Evolutionary conservation across 768 basidiomycete genomes (phyloP), one percentile per base, ranked within the genome.

Genomic region (Russula foetens): DNA sequence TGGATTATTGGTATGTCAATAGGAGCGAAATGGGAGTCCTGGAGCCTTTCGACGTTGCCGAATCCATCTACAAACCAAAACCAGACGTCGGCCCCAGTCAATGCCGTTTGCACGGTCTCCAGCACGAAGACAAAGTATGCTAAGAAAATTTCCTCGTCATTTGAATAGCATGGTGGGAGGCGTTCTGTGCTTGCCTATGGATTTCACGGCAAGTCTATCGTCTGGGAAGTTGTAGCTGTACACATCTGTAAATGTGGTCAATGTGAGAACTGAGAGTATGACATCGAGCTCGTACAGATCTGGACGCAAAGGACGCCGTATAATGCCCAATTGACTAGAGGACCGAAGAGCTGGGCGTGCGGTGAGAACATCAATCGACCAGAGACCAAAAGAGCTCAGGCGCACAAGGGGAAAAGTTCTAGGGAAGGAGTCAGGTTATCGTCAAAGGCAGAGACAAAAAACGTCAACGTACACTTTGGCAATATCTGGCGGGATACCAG

Each of bases 271-370:
- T 19, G 39, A n/a, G n/a, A n/a, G 7, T 17, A 17, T 19, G 9
- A 35, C 39, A 17, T 17, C 39, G 3, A 17, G 7, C 19, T 41
- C 39, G 15, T 55, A 72, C 71, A 72, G 49, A 67, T 60, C 69
- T 72, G 71, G n/a, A 70, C 62, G 17, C 50, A 46, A 23, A 72
- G 65, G n/a, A 67, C 64, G 28, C 71, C 71, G 38, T 66, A 72
- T 7, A 72, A 46, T 28, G 62, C 56, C 53, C 63, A 70, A 56
- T 70, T 68, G 53, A 70, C 53, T 31, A 71, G 23, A 26, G 46
- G 35, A 12, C 56, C 46, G 26, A 56, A 56, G 23, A 56, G 38
- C 56, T 56, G 46, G 28, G 24, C 39, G 12, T 19, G 31, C 26
- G 9, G 46, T 47, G 24, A 26, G 46, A 41, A 46, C 11, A 9